Conservation (phyloP, 352 stramenopile species). For the Phytophthora kernoviae region DNA sequence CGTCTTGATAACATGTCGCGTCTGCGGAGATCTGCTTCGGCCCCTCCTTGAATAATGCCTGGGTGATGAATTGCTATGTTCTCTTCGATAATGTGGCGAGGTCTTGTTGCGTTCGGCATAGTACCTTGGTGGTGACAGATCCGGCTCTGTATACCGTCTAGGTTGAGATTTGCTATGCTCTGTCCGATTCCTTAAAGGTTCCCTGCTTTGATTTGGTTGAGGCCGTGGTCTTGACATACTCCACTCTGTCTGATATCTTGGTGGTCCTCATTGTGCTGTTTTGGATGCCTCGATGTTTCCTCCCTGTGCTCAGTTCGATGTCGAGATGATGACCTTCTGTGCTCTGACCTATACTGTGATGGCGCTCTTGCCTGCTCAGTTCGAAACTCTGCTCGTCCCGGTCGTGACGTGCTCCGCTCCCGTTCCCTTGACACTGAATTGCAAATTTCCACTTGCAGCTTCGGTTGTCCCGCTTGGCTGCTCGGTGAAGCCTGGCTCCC, state of each 20-base stretch:
- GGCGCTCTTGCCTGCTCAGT: conserved; percentile 2
- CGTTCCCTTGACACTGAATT: conserved; percentile 4
- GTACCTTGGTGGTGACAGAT: neutral
- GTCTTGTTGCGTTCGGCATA: neutral
- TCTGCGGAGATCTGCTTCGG: conserved; percentile 21
- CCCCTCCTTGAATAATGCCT: conserved; percentile 14
- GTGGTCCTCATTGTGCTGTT: no score
- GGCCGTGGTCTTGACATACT: no score
- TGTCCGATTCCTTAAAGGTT: neutral
- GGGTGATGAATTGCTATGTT: conserved; percentile 7
- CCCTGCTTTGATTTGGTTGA: neutral
- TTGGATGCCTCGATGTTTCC: neutral
- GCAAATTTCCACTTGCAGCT: neutral
- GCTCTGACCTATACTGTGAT: neutral
- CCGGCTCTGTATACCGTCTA: neutral
- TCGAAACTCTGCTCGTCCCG: neutral
- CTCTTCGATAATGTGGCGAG: neutral
- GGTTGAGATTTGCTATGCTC: neutral
- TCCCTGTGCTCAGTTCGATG: neutral
- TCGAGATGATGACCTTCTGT: neutral
- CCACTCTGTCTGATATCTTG: no score
- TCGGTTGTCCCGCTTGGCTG: neutral
- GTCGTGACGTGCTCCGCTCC: conserved; percentile 3
- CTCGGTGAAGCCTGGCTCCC: neutral
- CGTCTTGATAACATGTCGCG: conserved; percentile 5